Evolutionary conservation across 2,329 filamentous ascomycete genomes (phyloP).

Genomic region (Pseudogymnoascus destructans): DNA sequence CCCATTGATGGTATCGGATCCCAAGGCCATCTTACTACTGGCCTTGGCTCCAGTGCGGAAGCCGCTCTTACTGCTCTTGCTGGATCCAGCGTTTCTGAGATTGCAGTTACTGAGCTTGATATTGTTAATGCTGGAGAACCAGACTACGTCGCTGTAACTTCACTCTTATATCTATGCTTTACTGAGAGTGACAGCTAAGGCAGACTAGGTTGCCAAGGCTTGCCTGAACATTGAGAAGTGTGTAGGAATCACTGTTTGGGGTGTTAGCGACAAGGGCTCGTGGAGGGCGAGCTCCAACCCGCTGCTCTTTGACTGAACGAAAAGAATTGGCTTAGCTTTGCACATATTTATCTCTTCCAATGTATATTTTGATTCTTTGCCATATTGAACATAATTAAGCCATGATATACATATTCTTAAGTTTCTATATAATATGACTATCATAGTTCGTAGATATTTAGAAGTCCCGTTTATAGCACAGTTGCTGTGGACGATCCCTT

Average conservation of each 20-base stretch:
- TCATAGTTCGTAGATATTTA: not conserved
- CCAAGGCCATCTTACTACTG: constrained; percentile 42
- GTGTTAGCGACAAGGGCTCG: constrained; percentile 38
- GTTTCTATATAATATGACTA: not conserved
- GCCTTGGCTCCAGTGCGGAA: constrained; percentile 38
- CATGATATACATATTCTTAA: not conserved
- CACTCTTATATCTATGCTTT: not conserved
- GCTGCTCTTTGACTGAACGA: constrained; percentile 35
- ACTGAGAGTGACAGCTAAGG: not conserved
- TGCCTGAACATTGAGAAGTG: constrained; percentile 24
- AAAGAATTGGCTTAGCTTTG: not conserved
- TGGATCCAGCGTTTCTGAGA: constrained; percentile 29
- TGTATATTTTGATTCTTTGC: not conserved
- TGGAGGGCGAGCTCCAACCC: constrained; percentile 38
- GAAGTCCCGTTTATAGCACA: not conserved
- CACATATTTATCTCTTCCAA: constrained; percentile 1
- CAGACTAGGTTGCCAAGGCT: constrained; percentile 19
- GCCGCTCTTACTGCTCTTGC: constrained; percentile 29
- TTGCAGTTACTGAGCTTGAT: constrained; percentile 56
- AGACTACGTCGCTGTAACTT: constrained; percentile 18
- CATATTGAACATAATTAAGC: not conserved
- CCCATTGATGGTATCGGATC: constrained; percentile 51
- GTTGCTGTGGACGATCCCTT: not conserved
- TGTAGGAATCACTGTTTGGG: constrained; percentile 27
- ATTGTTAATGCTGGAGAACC: constrained; percentile 39